A percentile compares a stretch with the other conserved stretches of the same genome.
These are phyloP conservation scores for Aspergillus campestris DNA, from an alignment of 495 filamentous ascomycete species.

Conservation along the genomic window DNA sequence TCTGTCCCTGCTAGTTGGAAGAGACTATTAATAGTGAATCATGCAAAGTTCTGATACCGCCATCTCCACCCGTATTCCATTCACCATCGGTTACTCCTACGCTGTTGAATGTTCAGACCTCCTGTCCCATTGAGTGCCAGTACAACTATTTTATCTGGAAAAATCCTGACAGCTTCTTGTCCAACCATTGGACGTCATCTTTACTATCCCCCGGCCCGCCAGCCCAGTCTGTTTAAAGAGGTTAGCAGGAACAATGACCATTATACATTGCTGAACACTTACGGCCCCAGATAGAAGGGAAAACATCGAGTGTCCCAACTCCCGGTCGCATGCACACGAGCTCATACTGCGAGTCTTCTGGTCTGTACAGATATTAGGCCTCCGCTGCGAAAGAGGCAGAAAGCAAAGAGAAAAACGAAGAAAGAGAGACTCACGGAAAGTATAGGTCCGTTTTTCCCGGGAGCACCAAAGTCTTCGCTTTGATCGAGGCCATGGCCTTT, in stretches of 20 bases:
- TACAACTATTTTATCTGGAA: conserved; percentile 20
- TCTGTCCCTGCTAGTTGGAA: too few relatives aligned
- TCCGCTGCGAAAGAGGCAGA: conserved; percentile 8
- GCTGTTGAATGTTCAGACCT: neutral
- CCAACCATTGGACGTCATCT: conserved; percentile 60
- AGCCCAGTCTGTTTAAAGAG: conserved; percentile 35
- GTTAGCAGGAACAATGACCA: conserved; percentile 5
- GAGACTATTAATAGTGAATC: too few relatives aligned
- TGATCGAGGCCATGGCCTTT: conserved; percentile 56
- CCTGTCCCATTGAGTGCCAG: neutral
- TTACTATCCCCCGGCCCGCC: conserved; percentile 56
- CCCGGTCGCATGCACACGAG: conserved; percentile 54
- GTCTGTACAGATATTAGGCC: conserved; percentile 21
- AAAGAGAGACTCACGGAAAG: conserved; percentile 48
- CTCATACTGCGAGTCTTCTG: conserved; percentile 62
- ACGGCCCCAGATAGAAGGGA: conserved; percentile 65
- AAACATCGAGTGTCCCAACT: conserved; percentile 46
- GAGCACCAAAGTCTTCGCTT: conserved; percentile 57
- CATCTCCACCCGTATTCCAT: neutral
- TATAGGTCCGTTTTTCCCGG: conserved; percentile 64
- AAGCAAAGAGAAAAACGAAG: neutral
- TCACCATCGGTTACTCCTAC: too few relatives aligned
- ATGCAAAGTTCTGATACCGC: too few relatives aligned
- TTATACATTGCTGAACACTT: conserved; percentile 20
- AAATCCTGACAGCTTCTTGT: conserved; percentile 46